These are phyloP conservation scores for Raddia guianensis DNA, from an alignment of 176 grass and related monocot genomes.

Conservation along the genomic window DNA sequence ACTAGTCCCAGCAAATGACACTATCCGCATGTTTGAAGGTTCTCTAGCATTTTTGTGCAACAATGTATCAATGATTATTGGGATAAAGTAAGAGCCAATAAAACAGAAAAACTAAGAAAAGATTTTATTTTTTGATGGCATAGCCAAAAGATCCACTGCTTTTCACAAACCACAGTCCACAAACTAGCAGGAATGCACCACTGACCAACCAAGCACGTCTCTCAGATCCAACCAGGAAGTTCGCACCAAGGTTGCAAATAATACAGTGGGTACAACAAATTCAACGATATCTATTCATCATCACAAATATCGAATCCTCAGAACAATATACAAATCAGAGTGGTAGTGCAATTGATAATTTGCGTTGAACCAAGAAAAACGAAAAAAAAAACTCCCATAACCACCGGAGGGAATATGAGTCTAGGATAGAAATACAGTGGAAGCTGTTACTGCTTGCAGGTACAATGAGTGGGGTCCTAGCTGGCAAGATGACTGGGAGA, in stretches of 20 bases:
- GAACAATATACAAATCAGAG: slow-evolving; percentile 39
- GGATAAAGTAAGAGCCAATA: too few relatives aligned
- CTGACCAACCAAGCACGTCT: not conserved
- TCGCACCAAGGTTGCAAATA: not conserved
- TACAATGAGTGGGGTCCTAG: slow-evolving; percentile 25
- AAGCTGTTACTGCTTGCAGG: not conserved
- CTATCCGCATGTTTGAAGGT: too few relatives aligned
- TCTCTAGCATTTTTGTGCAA: too few relatives aligned
- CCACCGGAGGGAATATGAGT: not conserved
- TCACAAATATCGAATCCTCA: not conserved
- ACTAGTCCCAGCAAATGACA: too few relatives aligned
- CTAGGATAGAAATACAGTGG: slow-evolving; percentile 1
- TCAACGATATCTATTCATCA: slow-evolving; percentile 10
- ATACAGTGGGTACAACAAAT: not conserved
- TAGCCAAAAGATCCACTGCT: not conserved
- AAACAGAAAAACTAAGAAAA: too few relatives aligned
- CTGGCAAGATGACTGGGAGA: slow-evolving; percentile 74
- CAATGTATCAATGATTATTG: too few relatives aligned
- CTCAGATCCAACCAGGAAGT: not conserved
- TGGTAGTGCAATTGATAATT: not conserved
- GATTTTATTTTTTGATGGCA: too few relatives aligned
- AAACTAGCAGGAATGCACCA: not conserved
- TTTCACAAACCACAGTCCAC: not conserved
- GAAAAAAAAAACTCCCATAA: not conserved
- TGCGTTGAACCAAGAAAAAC: slow-evolving; percentile 8